These are phyloP conservation scores for Phytophthora nicotianae DNA, from an alignment of 352 stramenopile species.

Conservation along the genomic window DNA sequence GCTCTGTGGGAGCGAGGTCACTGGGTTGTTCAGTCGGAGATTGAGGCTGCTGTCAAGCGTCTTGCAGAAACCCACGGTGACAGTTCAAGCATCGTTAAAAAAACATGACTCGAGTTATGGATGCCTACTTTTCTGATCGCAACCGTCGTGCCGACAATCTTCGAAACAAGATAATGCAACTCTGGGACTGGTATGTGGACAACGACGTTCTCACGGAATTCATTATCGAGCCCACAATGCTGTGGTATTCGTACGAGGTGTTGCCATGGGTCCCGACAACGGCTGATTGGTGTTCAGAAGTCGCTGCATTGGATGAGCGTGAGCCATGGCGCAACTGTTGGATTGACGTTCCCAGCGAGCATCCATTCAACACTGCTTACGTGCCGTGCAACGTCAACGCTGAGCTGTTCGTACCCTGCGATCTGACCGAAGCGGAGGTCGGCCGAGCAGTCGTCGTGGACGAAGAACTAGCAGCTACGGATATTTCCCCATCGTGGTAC, in stretches of 20 bases:
- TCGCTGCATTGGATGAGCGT: background rate
- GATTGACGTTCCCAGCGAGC: background rate
- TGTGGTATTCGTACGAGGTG: background rate
- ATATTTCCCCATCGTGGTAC: background rate
- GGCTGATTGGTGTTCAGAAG: background rate
- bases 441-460: background rate
- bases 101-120: too few species aligned
- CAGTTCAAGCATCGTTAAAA: background rate
- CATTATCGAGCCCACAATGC: background rate
- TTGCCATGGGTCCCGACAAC: background rate
- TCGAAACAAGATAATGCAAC: background rate
- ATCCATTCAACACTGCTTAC: background rate
- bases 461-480: background rate
- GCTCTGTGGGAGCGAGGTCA: background rate
- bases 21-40: background rate
- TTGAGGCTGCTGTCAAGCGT: background rate
- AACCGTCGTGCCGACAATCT: background rate
- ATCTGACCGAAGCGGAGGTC: background rate
- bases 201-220: background rate
- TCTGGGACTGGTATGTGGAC: background rate
- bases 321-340: background rate
- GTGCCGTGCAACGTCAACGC: background rate
- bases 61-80: background rate
- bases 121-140: background rate
- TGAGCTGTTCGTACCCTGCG: background rate